Percentiles rank a stretch among this genome's conserved stretches.
phyloP scores from a whole-genome alignment of 2,329 filamentous ascomycete species.

The Geosmithia morbida region DNA sequence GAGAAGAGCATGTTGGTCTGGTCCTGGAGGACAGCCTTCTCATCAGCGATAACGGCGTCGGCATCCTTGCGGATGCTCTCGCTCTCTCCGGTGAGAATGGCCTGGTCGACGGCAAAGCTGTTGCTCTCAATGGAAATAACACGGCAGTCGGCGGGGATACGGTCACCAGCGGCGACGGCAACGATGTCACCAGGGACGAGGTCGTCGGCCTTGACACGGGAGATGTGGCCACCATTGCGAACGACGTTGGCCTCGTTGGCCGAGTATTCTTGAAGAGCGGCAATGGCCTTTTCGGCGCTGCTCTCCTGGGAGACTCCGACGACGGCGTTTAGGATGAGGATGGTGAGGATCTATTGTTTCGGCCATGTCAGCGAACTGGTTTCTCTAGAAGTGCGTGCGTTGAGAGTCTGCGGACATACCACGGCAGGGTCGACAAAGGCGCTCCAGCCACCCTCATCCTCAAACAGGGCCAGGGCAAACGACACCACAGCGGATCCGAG shows the following conservation, averaged over 20 bases:
- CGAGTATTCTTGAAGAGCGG: conserved; percentile 95
- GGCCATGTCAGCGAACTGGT: neutral
- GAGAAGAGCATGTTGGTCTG: conserved; percentile 98
- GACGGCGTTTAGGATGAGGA: conserved; percentile 89
- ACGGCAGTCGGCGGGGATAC: conserved; percentile 89
- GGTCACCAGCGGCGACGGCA: conserved; percentile 76
- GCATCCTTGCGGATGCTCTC: conserved; percentile 88
- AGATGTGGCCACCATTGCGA: conserved; percentile 62
- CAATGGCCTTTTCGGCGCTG: conserved; percentile 96
- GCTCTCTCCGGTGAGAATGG: conserved; percentile 92
- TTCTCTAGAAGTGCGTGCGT: neutral
- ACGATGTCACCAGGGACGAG: conserved; percentile 90
- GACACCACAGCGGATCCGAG: conserved; percentile 87
- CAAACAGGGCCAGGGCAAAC: conserved; percentile 83
- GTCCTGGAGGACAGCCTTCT: conserved; percentile 87
- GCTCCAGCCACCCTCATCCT: conserved; percentile 87
- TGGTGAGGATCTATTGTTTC: conserved; percentile 67
- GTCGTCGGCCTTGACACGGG: conserved; percentile 87
- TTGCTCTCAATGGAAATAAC: conserved; percentile 88
- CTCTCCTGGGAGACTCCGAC: conserved; percentile 98
- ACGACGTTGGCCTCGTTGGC: conserved; percentile 94
- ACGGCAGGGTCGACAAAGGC: conserved; percentile 94
- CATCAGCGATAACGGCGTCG: conserved; percentile 51
- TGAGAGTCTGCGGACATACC: conserved; percentile 38
- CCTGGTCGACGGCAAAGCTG: conserved; percentile 92